Conservation (phyloP, 441 rosid genomes). For the Pelargonium australe region DNA sequence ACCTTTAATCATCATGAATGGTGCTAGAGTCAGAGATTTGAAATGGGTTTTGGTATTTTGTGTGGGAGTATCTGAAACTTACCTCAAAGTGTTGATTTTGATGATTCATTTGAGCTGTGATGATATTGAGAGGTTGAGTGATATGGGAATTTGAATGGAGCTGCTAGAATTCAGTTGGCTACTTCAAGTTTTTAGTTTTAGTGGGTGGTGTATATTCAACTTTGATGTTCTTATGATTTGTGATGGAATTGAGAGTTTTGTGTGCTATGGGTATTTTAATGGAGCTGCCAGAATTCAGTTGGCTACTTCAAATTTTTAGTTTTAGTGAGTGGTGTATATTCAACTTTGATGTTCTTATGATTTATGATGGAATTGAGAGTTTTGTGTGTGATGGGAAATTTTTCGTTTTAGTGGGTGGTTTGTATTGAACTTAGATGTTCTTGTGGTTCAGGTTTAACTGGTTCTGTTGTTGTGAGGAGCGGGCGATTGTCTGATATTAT, state of each 20-base stretch:
- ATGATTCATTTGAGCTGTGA: neutral
- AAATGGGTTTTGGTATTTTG: neutral
- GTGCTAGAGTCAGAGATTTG: neutral
- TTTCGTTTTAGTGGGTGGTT: conserved; percentile 1
- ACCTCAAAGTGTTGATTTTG: neutral
- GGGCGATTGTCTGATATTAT: conserved; percentile 69
- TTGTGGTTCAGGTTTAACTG: conserved; percentile 53
- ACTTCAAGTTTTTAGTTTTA: neutral
- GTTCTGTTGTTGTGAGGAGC: conserved; percentile 67
- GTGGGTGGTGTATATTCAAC: conserved; percentile 3
- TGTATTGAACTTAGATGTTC: neutral
- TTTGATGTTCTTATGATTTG: neutral
- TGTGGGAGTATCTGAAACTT: neutral
- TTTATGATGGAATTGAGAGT: neutral
- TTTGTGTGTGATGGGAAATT: neutral
- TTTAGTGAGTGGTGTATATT: neutral
- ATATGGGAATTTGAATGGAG: neutral
- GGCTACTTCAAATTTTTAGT: neutral
- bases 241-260: neutral
- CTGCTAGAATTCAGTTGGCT: neutral
- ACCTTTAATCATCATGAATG: neutral
- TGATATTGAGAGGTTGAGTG: neutral
- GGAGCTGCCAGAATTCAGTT: neutral
- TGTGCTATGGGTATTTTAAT: neutral
- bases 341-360: neutral